phyloP scores from a whole-genome alignment of 2,329 filamentous ascomycete genomes.

The Reticulascus tulasneorum region DNA sequence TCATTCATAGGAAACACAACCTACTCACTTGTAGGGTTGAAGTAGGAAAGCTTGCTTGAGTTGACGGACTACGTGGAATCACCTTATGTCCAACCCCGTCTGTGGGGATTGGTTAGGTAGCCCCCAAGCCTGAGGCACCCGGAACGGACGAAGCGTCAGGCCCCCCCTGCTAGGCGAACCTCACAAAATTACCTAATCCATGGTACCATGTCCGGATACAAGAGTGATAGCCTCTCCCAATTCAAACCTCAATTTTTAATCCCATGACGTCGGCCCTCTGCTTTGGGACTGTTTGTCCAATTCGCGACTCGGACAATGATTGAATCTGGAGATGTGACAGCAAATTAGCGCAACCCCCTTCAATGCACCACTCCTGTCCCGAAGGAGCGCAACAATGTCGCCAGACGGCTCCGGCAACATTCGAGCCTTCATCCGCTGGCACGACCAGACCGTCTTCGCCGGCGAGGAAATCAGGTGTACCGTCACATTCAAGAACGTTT shows the following conservation, averaged over 20 bases:
- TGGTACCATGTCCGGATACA: too few species aligned
- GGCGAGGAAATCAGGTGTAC: constrained; percentile 94
- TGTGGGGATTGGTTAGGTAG: too few species aligned
- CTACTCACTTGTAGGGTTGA: too few species aligned
- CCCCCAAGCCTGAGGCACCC: too few species aligned
- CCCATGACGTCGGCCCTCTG: constrained; percentile 13
- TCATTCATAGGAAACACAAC: too few species aligned
- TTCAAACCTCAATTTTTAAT: constrained; percentile 10
- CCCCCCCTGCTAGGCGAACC: too few species aligned
- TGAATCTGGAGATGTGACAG: constrained; percentile 10
- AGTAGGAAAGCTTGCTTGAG: too few species aligned
- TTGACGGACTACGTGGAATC: too few species aligned
- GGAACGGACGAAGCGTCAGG: too few species aligned
- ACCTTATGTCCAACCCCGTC: too few species aligned
- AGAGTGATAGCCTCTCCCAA: too few species aligned
- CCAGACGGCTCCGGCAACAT: constrained; percentile 63
- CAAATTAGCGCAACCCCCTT: constrained; percentile 4
- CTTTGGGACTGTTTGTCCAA: constrained; percentile 12
- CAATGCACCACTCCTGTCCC: constrained; percentile 4
- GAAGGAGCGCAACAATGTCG: constrained; percentile 37
- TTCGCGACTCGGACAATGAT: constrained; percentile 9
- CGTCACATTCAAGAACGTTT: constrained; percentile 92
- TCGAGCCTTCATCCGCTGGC: constrained; percentile 92
- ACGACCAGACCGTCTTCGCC: constrained; percentile 90
- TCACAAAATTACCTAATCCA: too few species aligned